Percentiles rank a stretch among this genome's conserved stretches.
phyloP scores from a whole-genome alignment of 768 basidiomycete species.

The Trametes maxima region DNA sequence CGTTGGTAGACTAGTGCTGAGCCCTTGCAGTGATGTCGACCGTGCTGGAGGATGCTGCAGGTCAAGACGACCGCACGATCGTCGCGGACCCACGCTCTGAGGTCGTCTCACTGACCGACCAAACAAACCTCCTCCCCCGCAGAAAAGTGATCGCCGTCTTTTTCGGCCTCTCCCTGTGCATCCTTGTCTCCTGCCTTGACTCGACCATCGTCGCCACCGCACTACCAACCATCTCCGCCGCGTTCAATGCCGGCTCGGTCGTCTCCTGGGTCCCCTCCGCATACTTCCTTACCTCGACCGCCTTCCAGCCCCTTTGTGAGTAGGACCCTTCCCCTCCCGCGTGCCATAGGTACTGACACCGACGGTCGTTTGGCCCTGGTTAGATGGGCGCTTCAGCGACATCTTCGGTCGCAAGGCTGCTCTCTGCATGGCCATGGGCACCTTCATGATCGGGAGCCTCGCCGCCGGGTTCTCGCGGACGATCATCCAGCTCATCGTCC shows the following conservation, averaged over 20 bases:
- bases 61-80: conserved; percentile 7
- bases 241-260: conserved; percentile 65
- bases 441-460: conserved; percentile 68
- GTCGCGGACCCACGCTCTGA: conserved; percentile 12
- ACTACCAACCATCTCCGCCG: conserved; percentile 67
- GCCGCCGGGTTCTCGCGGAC: conserved; percentile 66
- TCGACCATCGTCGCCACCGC: conserved; percentile 77
- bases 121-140: conserved; percentile 74
- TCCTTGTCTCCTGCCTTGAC: conserved; percentile 64
- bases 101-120: conserved; percentile 54
- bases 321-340: conserved; percentile 28
- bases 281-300: conserved; percentile 68
- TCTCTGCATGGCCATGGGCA: conserved; percentile 56
- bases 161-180: conserved; percentile 58
- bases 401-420: conserved; percentile 68
- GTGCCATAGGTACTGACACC: conserved; percentile 37
- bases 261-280: conserved; percentile 74
- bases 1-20: not conserved
- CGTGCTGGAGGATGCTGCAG: not conserved
- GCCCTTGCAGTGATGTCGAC: not conserved
- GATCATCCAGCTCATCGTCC: conserved; percentile 69
- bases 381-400: conserved; percentile 62
- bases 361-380: conserved; percentile 14
- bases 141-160: conserved; percentile 63
- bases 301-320: conserved; percentile 54